phyloP scores from a whole-genome alignment of 108 stramenopile genomes.

The Hondaea fermentalgiana region DNA sequence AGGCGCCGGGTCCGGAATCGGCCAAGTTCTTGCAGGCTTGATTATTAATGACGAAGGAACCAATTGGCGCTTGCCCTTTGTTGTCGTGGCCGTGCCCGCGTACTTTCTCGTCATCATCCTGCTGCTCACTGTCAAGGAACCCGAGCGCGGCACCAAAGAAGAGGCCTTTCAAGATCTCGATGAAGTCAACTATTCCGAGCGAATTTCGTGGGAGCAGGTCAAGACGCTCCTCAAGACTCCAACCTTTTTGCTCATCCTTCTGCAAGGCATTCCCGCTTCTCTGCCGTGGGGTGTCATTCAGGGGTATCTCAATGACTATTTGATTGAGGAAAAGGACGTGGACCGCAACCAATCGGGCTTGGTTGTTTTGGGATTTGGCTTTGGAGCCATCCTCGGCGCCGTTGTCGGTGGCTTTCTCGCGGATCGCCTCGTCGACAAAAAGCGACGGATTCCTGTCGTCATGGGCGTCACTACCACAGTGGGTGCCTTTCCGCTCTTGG shows the following conservation, averaged over 20 bases:
- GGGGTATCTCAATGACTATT: background rate
- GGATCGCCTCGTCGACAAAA: background rate
- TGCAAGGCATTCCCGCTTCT: background rate
- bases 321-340: background rate
- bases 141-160: background rate
- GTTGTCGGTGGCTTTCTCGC: background rate
- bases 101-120: background rate
- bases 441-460: background rate
- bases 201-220: background rate
- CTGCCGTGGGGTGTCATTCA: background rate
- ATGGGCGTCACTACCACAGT: background rate
- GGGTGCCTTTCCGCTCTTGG: background rate
- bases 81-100: background rate
- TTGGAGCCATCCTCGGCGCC: background rate
- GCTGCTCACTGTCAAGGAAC: background rate
- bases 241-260: background rate
- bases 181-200: background rate
- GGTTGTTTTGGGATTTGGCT: background rate
- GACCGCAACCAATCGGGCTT: background rate
- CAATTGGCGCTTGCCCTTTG: background rate
- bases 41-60: background rate
- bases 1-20: background rate
- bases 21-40: background rate
- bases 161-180: background rate
- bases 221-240: background rate